Percentiles rank a stretch among this genome's conserved stretches.
These are phyloP conservation scores for Carallia pectinifolia DNA, from an alignment of 345 rosid species.

Conservation along the genomic window DNA sequence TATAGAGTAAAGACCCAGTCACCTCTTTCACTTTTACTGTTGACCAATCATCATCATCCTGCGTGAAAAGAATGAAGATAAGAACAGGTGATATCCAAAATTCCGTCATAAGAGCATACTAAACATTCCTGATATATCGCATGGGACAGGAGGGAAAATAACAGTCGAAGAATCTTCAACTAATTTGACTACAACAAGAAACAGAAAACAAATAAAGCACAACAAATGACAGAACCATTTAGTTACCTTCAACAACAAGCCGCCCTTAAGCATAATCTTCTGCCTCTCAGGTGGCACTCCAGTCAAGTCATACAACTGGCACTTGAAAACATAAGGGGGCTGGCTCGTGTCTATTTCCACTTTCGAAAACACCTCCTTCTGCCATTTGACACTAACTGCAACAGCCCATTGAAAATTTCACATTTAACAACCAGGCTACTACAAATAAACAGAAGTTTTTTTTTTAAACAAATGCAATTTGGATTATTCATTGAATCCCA, in stretches of 20 bases:
- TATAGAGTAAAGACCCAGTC: slow-evolving; percentile 11
- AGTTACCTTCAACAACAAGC: slow-evolving; percentile 76
- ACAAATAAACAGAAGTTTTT: background rate
- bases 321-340: slow-evolving; percentile 84
- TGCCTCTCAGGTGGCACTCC: slow-evolving; percentile 98
- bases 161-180: slow-evolving; percentile 2
- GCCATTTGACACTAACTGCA: slow-evolving; percentile 94
- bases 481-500: background rate
- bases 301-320: slow-evolving; percentile 80
- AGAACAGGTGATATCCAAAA: slow-evolving; percentile 1
- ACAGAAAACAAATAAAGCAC: background rate
- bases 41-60: slow-evolving; percentile 97
- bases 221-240: background rate
- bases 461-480: background rate
- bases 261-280: slow-evolving; percentile 98
- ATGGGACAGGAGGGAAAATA: background rate
- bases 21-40: slow-evolving; percentile 80
- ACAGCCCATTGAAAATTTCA: slow-evolving; percentile 12
- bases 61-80: slow-evolving; percentile 14
- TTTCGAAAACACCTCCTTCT: slow-evolving; percentile 69
- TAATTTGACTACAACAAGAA: background rate
- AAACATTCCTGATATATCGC: background rate
- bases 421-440: background rate
- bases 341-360: slow-evolving; percentile 80
- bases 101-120: slow-evolving; percentile 9